A percentile compares a stretch with the other conserved stretches of the same genome.
Conservation (phyloP, 768 basidiomycete genomes). For the Kwoniella heveanensis region DNA sequence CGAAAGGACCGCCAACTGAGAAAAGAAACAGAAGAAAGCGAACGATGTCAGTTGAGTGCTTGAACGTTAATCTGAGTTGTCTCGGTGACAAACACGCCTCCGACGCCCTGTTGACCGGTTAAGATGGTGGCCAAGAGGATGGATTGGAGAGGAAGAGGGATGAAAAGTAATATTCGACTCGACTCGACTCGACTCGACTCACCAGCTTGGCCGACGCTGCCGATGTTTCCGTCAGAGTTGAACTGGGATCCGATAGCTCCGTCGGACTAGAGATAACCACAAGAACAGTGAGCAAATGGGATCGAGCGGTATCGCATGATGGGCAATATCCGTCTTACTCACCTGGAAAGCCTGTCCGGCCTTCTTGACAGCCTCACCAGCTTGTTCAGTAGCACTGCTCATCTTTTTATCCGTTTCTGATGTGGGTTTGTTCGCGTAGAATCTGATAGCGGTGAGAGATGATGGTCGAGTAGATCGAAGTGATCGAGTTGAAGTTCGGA, state of each 20-base stretch:
- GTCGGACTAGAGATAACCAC: slow-evolving; percentile 39
- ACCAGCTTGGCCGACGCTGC: slow-evolving; percentile 31
- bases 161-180: too few species aligned
- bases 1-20: slow-evolving; percentile 44
- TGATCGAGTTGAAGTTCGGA: neutral
- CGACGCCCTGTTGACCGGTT: too few species aligned
- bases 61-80: too few species aligned
- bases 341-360: slow-evolving; percentile 47
- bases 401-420: slow-evolving; percentile 8
- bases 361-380: slow-evolving; percentile 37
- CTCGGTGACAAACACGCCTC: too few species aligned
- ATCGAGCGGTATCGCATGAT: too few species aligned
- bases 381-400: slow-evolving; percentile 10
- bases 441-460: neutral
- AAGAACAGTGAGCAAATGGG: too few species aligned
- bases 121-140: too few species aligned
- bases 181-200: too few species aligned
- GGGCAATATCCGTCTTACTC: slow-evolving; percentile 8
- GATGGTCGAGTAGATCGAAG: neutral
- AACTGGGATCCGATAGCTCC: slow-evolving; percentile 40
- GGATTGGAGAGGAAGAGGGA: too few species aligned
- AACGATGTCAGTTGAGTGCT: too few species aligned
- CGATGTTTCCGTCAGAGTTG: slow-evolving; percentile 39
- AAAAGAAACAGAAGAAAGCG: neutral
- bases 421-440: slow-evolving; percentile 25